phyloP scores from a whole-genome alignment of 345 rosid species.

The Heritiera littoralis region DNA sequence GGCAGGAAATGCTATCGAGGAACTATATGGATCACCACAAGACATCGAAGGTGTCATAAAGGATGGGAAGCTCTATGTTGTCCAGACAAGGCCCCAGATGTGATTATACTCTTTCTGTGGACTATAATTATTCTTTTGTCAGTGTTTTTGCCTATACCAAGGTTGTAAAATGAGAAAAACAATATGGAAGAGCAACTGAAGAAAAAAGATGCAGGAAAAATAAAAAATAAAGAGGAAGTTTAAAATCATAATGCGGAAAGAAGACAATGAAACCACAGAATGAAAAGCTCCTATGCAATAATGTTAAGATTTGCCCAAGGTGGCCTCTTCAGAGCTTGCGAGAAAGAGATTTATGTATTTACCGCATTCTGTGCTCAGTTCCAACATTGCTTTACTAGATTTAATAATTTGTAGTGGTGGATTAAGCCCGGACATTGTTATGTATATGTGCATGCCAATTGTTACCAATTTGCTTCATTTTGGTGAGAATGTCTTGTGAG shows the following conservation, averaged over 20 bases:
- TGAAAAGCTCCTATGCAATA: background rate
- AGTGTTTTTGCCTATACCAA: conserved; percentile 14
- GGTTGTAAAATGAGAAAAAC: background rate
- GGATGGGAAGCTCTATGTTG: conserved; percentile 86
- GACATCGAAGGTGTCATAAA: conserved; percentile 94
- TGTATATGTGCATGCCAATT: background rate
- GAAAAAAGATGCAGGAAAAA: background rate
- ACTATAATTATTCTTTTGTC: background rate
- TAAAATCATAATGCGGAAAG: background rate
- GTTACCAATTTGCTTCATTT: background rate
- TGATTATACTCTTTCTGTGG: conserved; percentile 33
- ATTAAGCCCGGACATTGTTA: background rate
- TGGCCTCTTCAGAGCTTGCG: background rate
- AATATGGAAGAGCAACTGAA: background rate
- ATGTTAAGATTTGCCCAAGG: background rate
- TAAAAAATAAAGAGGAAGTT: too few species aligned
- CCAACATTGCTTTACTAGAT: background rate
- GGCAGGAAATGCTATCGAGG: conserved; percentile 79
- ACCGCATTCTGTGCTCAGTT: background rate
- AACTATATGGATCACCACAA: conserved; percentile 83
- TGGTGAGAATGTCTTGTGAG: background rate
- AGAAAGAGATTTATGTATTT: background rate
- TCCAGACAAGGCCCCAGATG: conserved; percentile 97
- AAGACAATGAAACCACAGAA: background rate
- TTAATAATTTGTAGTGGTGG: too few species aligned